Percentiles rank a stretch among this genome's conserved stretches.
Conservation (phyloP, 305 asterid species). For the Fraxinus albicans region DNA sequence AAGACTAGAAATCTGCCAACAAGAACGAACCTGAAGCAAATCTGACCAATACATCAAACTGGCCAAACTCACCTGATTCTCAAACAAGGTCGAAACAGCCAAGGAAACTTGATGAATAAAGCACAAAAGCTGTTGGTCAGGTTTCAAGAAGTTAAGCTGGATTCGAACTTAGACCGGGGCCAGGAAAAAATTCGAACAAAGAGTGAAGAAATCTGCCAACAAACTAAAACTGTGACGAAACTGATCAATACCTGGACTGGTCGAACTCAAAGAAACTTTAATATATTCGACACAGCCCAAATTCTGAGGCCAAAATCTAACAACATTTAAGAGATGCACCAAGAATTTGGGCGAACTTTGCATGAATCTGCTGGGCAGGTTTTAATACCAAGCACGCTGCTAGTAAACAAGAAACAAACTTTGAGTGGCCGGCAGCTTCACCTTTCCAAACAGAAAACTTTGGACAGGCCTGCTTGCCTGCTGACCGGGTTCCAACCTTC, state of each 20-base stretch:
- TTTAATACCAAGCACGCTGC: not conserved
- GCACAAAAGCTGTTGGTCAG: not conserved
- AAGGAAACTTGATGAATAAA: not conserved
- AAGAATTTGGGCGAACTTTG: not conserved
- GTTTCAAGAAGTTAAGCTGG: not conserved
- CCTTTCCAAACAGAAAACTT: not conserved
- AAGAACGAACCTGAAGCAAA: not conserved
- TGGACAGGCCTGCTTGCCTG: not conserved
- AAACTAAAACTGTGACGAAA: not conserved
- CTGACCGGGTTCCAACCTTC: not conserved
- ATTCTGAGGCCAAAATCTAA: not conserved
- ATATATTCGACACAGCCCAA: not conserved
- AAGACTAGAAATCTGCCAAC: not conserved
- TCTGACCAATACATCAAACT: not conserved
- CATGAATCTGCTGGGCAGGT: not conserved
- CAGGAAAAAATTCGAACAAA: not conserved
- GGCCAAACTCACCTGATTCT: not conserved
- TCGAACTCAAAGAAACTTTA: not conserved
- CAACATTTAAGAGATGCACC: not conserved
- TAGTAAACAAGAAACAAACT: not conserved
- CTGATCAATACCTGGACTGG: not conserved
- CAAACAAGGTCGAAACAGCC: not conserved
- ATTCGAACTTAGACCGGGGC: not conserved
- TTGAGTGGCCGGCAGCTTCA: not conserved
- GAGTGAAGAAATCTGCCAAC: not conserved